Conservation (phyloP, 2,329 filamentous ascomycete genomes). For the Penicillium sp. region DNA sequence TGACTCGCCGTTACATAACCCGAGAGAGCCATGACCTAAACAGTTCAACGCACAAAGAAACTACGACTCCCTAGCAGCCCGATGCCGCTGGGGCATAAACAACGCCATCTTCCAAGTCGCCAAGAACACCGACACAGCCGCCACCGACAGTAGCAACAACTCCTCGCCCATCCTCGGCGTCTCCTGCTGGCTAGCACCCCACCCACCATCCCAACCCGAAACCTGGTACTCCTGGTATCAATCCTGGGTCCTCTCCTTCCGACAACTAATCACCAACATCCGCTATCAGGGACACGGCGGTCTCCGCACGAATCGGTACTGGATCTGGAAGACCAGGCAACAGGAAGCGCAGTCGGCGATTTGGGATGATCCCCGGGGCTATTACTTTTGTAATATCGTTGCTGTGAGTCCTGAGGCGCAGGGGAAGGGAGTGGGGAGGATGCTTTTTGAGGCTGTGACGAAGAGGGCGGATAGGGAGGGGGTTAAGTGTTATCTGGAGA, state of each 20-base stretch:
- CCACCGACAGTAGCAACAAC: background rate
- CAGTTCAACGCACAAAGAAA: constrained; percentile 69
- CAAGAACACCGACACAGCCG: constrained; percentile 57
- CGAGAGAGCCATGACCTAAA: constrained; percentile 21
- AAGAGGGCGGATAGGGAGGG: constrained; percentile 68
- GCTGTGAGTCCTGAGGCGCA: constrained; percentile 71
- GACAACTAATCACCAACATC: constrained; percentile 70
- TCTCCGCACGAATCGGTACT: constrained; percentile 70
- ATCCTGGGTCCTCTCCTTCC: constrained; percentile 67
- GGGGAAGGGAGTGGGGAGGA: constrained; percentile 69
- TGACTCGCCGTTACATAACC: constrained; percentile 14
- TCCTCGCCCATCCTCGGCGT: constrained; percentile 65
- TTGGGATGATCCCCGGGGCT: constrained; percentile 72
- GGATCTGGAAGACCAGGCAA: constrained; percentile 76
- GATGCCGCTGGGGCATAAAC: constrained; percentile 74
- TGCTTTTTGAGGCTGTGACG: constrained; percentile 69
- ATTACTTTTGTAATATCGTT: constrained; percentile 80
- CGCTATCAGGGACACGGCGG: constrained; percentile 69
- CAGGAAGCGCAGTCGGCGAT: constrained; percentile 66
- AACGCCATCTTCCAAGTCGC: constrained; percentile 76
- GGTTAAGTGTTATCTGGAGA: constrained; percentile 72
- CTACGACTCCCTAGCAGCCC: constrained; percentile 65
- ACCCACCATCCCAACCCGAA: constrained; percentile 54
- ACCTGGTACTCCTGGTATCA: constrained; percentile 71
- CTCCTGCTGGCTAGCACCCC: constrained; percentile 75